A percentile compares a stretch with the other conserved stretches of the same genome.
phyloP scores from a whole-genome alignment of 2,329 filamentous ascomycete species.

The Beauveria rudraprayagi region DNA sequence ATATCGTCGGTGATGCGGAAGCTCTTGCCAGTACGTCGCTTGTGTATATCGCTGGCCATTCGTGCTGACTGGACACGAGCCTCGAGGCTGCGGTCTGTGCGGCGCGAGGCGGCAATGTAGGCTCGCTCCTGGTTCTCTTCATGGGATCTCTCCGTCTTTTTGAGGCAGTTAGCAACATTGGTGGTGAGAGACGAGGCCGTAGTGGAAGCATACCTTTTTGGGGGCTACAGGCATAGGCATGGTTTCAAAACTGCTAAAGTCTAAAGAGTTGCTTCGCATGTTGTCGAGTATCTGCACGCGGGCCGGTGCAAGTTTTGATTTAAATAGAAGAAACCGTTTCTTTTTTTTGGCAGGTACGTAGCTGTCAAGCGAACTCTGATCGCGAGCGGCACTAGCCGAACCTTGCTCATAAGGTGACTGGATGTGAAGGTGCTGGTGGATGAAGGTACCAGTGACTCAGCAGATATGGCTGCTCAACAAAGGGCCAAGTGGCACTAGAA shows the following conservation, averaged over 20 bases:
- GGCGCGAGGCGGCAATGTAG: constrained; percentile 83
- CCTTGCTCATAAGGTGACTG: not conserved
- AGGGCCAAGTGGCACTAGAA: not conserved
- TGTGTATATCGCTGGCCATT: constrained; percentile 85
- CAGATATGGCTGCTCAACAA: not conserved
- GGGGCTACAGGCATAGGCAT: not conserved
- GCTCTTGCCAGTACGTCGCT: constrained; percentile 73
- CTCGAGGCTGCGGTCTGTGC: constrained; percentile 80
- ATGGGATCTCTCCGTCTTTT: constrained; percentile 64
- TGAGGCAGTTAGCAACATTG: not conserved
- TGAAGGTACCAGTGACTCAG: not conserved
- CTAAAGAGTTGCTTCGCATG: constrained; percentile 6
- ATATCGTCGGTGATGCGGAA: constrained; percentile 79
- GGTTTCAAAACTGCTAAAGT: constrained; percentile 8
- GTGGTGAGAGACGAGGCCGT: not conserved
- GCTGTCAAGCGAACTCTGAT: not conserved
- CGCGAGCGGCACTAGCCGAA: not conserved
- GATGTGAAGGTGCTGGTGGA: not conserved
- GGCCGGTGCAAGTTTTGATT: not conserved
- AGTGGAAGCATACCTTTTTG: constrained; percentile 8
- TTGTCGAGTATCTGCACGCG: not conserved
- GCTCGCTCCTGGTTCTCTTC: constrained; percentile 81
- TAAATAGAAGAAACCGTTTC: not conserved
- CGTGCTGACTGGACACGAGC: constrained; percentile 81
- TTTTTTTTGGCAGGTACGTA: not conserved